A percentile compares a stretch with the other conserved stretches of the same genome.
phyloP scores from a whole-genome alignment of 805 yeast genomes.

The Metschnikowia chrysomelidarum region DNA sequence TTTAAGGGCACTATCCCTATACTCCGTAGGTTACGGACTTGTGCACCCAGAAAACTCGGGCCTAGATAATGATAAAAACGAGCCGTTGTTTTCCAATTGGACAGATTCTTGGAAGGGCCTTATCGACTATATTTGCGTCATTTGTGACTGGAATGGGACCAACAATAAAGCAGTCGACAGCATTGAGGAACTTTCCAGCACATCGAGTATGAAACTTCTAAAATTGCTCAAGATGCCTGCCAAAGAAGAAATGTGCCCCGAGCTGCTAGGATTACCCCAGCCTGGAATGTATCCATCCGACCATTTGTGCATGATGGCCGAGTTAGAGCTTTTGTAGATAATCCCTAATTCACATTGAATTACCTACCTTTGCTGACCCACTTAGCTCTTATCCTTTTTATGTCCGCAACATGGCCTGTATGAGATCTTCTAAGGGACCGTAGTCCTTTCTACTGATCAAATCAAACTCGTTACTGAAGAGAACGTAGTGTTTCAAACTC shows the following conservation, averaged over 20 bases:
- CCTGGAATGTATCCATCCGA: conserved; percentile 86
- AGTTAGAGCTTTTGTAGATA: conserved; percentile 39
- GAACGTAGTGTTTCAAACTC: conserved; percentile 87
- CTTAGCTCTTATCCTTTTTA: too few relatives aligned
- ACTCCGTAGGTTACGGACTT: conserved; percentile 61
- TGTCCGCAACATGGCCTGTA: conserved; percentile 57
- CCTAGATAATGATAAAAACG: conserved; percentile 59
- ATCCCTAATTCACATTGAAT: too few relatives aligned
- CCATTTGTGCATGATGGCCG: conserved; percentile 80
- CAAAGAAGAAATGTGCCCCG: conserved; percentile 74
- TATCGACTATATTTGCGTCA: conserved; percentile 75
- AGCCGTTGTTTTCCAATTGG: conserved; percentile 92
- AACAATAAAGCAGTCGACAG: conserved; percentile 35
- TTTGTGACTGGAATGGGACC: conserved; percentile 50
- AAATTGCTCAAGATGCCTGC: conserved; percentile 69
- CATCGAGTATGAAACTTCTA: conserved; percentile 45
- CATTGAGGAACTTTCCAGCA: conserved; percentile 40
- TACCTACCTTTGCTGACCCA: too few relatives aligned
- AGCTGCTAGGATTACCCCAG: conserved; percentile 79
- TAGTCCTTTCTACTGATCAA: conserved; percentile 77
- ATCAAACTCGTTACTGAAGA: conserved; percentile 81
- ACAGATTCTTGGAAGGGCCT: conserved; percentile 88
- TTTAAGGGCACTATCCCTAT: conserved; percentile 58
- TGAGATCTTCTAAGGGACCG: conserved; percentile 89
- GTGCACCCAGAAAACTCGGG: conserved; percentile 73